Conservation (phyloP, 2,329 filamentous ascomycete species). For the Aspergillus tamarii region DNA sequence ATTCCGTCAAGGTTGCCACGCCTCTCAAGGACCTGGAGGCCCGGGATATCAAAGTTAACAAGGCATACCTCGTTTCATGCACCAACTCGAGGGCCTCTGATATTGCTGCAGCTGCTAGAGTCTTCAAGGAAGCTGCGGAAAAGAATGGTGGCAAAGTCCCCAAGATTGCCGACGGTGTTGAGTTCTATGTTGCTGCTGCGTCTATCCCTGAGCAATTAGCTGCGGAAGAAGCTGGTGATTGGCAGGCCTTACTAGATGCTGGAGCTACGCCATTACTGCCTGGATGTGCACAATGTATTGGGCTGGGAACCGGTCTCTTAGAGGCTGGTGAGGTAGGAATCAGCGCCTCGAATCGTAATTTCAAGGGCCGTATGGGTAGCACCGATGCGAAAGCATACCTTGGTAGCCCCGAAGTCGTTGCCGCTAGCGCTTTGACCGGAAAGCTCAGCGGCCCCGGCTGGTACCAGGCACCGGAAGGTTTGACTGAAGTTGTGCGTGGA, state of each 20-base stretch:
- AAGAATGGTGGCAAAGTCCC: conserved; percentile 63
- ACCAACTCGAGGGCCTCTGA: conserved; percentile 85
- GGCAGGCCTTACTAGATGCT: conserved; percentile 79
- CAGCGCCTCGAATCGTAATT: conserved; percentile 82
- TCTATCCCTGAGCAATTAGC: conserved; percentile 75
- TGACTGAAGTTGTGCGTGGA: conserved; percentile 63
- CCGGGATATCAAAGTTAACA: conserved; percentile 76
- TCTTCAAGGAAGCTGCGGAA: conserved; percentile 76
- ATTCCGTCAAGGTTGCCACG: conserved; percentile 85
- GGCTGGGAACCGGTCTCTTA: conserved; percentile 76
- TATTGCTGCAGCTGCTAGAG: conserved; percentile 76
- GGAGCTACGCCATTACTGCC: conserved; percentile 73
- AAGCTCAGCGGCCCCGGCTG: conserved; percentile 67
- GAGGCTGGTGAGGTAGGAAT: conserved; percentile 88
- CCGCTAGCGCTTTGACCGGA: conserved; percentile 75
- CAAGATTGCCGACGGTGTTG: conserved; percentile 74
- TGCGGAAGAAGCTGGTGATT: conserved; percentile 81
- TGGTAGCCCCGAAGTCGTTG: conserved; percentile 86
- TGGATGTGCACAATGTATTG: conserved; percentile 85
- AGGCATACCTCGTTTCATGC: conserved; percentile 86
- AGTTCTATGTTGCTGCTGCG: conserved; percentile 89
- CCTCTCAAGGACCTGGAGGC: conserved; percentile 73
- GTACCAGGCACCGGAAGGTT: conserved; percentile 74
- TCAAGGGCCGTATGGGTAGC: conserved; percentile 87
- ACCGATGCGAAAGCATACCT: conserved; percentile 82